Percentiles rank a stretch among this genome's conserved stretches.
Evolutionary conservation across 495 filamentous ascomycete species (phyloP).

Genomic region (Penicillium canescens): DNA sequence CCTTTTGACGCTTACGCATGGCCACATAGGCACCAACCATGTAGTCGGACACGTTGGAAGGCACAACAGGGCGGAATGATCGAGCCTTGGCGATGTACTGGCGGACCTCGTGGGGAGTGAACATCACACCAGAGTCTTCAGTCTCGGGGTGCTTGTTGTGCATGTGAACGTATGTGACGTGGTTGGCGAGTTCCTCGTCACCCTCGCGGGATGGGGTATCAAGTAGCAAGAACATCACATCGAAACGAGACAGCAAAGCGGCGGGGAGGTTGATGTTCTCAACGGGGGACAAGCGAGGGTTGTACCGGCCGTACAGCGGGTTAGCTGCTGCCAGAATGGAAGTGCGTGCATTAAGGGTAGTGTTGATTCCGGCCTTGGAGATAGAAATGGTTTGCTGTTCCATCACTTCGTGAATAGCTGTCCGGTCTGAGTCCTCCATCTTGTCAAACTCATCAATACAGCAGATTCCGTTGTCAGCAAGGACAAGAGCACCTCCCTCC

Average conservation of each 20-base stretch:
- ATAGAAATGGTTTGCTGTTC: slow-evolving; percentile 99
- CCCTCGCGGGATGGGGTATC: slow-evolving; percentile 85
- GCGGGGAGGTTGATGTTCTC: slow-evolving; percentile 99
- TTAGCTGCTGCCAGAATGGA: slow-evolving; percentile 98
- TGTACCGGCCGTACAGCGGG: slow-evolving; percentile 96
- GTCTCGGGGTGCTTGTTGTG: slow-evolving; percentile 89
- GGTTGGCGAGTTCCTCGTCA: slow-evolving; percentile 90
- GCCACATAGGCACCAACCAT: slow-evolving; percentile 94
- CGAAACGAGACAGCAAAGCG: slow-evolving; percentile 93
- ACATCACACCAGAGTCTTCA: slow-evolving; percentile 64
- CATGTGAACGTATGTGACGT: slow-evolving; percentile 98
- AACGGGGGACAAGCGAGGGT: slow-evolving; percentile 91
- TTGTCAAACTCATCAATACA: slow-evolving; percentile 99
- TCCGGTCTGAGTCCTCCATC: slow-evolving; percentile 96
- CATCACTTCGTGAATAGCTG: slow-evolving; percentile 99
- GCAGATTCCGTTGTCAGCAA: slow-evolving; percentile 98
- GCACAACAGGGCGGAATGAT: slow-evolving; percentile 81
- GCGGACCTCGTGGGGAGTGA: slow-evolving; percentile 87
- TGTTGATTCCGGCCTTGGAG: slow-evolving; percentile 96
- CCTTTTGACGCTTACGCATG: slow-evolving; percentile 83
- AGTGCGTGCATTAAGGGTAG: slow-evolving; percentile 91
- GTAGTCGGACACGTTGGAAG: slow-evolving; percentile 84
- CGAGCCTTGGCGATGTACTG: slow-evolving; percentile 94
- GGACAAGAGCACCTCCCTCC: slow-evolving; percentile 91
- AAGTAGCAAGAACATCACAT: slow-evolving; percentile 93